phyloP scores from a whole-genome alignment of 2,329 filamentous ascomycete genomes.

The Cadophora luteo-olivacea region DNA sequence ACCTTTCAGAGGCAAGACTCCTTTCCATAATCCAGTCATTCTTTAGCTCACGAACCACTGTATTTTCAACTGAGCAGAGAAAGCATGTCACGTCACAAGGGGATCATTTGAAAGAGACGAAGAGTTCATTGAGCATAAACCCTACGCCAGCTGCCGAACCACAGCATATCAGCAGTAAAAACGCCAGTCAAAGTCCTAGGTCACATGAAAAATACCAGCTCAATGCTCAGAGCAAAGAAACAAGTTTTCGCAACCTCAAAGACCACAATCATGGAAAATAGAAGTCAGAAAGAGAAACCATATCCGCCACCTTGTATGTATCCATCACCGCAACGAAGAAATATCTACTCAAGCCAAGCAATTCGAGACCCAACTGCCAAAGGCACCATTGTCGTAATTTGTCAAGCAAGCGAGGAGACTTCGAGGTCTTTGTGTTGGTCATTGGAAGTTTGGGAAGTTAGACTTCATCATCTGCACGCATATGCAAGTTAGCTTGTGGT shows the following conservation, averaged over 20 bases:
- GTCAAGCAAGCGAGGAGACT: constrained; percentile 2
- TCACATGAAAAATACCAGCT: constrained; percentile 5
- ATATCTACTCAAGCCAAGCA: constrained; percentile 5
- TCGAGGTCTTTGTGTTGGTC: neutral
- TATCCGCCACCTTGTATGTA: constrained; percentile 4
- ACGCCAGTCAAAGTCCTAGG: neutral
- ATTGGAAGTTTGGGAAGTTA: neutral
- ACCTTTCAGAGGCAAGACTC: neutral
- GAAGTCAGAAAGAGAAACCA: constrained; percentile 12
- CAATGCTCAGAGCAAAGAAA: constrained; percentile 10
- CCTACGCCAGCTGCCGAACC: constrained; percentile 7
- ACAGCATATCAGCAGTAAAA: constrained; percentile 4
- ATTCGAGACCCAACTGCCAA: constrained; percentile 5
- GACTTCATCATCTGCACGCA: neutral
- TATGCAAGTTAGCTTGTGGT: neutral
- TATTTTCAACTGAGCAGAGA: neutral
- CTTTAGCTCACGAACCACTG: neutral
- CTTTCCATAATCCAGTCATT: neutral
- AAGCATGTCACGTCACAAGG: neutral
- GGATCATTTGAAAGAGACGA: neutral
- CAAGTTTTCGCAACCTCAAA: constrained; percentile 2
- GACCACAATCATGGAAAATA: neutral
- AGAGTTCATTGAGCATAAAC: neutral
- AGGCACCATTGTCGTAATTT: neutral
- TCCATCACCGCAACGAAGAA: constrained; percentile 16